Conservation (phyloP, 306 rosid genomes). For the Rosa persica region DNA sequence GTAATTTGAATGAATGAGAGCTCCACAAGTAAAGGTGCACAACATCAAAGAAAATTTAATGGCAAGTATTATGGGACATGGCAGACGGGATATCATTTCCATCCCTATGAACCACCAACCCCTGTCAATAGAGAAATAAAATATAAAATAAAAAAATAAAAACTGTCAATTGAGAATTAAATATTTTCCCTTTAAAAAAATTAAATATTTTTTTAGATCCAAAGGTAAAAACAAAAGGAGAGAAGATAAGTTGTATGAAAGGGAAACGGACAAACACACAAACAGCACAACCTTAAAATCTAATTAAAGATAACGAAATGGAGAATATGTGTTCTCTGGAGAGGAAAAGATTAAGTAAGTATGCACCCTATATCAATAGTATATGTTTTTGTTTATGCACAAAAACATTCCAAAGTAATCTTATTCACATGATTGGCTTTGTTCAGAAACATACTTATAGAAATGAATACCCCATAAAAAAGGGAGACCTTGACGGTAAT, state of each 20-base stretch:
- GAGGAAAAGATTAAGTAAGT: no score
- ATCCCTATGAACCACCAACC: conserved; percentile 13
- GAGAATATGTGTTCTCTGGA: neutral
- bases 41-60: neutral
- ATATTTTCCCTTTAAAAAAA: no score
- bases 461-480: neutral
- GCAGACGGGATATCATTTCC: conserved; percentile 17
- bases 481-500: neutral
- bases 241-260: neutral
- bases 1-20: neutral
- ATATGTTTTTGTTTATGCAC: neutral
- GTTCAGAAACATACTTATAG: neutral
- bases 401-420: neutral
- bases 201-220: no score
- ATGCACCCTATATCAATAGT: neutral
- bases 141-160: no score
- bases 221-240: no score
- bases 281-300: neutral
- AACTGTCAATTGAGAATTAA: no score
- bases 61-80: neutral
- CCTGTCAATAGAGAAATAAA: neutral
- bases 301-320: neutral
- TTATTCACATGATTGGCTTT: neutral
- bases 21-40: neutral
- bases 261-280: neutral